Base-by-base conservation (phyloP, 768 basidiomycete species). In the Tylopilus subfusipes region DNA sequence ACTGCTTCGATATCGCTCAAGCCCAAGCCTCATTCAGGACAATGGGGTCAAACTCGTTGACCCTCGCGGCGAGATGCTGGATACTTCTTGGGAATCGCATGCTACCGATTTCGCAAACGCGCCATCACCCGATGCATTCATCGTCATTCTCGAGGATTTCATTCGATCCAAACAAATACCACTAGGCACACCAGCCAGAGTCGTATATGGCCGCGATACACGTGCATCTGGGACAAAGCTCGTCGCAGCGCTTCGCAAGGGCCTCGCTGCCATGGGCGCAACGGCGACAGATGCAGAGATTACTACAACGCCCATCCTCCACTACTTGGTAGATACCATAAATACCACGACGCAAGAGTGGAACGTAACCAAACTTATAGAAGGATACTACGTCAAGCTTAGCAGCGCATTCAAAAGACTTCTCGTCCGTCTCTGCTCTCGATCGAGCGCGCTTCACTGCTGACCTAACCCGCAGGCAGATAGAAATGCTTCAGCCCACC, bases 11-110 rank as follows among this genome's bases (percentile, higher is more conserved):
- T 42, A 11, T 42, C 42, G 31, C 50, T 33, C 36, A 45, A 54
- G 51, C 40, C 31, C 21, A 54, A 30, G 19, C 50, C 45, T 55
- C 57, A 22, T 53, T 9, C 65, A 97, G 93, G 97, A 99, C 70
- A 99, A 99, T 69, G 97, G 97, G 27, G 97, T 98, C 59, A 99
- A 99, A 73, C 82, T 99, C 36, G 93, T 99, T 36, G 97, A 99
- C 74, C 93, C 97, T 21, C 85, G 83, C 14, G 97, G 97, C 21
- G 96, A 99, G 71, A 99, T 99, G 97, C 80, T 99, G 11, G 90
- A 97, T 67, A 76, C 88, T 2, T 80, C 89, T 36, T 99, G 97
- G 97, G 97, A 99, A 70, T 66, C 67, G 2, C 83, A 95, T 68
- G 94, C 95, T 6, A 96, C 97, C 11, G 72, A 73, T 8, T 74